Conservation (phyloP, 169 alveolate species). For the Plasmodium adleri region DNA sequence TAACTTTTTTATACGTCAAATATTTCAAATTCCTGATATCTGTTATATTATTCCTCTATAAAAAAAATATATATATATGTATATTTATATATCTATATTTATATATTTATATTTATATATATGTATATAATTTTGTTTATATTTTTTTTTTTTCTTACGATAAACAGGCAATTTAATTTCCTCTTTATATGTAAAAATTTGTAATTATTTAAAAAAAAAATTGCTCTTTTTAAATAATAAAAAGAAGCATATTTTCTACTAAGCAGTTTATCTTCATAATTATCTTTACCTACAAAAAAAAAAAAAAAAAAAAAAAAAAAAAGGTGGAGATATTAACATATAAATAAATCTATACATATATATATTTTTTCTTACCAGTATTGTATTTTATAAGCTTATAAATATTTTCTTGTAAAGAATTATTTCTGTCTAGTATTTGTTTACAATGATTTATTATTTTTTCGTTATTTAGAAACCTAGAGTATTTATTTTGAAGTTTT, state of each 20-base stretch:
- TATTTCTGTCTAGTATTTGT: constrained; percentile 5
- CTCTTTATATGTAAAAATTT: constrained; percentile 57
- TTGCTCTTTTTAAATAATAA: constrained; percentile 68
- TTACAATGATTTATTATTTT: constrained; percentile 20
- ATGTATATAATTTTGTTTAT: constrained; percentile 1
- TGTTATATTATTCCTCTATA: constrained; percentile 56
- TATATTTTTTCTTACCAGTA: neutral
- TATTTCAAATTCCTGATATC: constrained; percentile 50
- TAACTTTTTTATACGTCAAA: constrained; percentile 47
- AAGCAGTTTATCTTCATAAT: constrained; percentile 27
- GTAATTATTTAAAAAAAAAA: constrained; percentile 54
- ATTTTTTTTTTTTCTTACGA: constrained; percentile 37
- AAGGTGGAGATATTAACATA: neutral
- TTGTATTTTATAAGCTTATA: constrained; percentile 26
- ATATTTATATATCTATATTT: neutral
- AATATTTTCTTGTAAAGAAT: constrained; percentile 24
- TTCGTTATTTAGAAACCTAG: constrained; percentile 20
- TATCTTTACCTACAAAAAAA: constrained; percentile 15
- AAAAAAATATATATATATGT: neutral
- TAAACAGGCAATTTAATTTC: constrained; percentile 44
- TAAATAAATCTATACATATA: neutral
- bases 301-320: neutral
- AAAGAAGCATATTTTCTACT: constrained; percentile 44
- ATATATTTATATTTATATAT: neutral
- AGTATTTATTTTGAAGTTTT: constrained; percentile 37